Percentiles rank a stretch among this genome's conserved stretches.
These are phyloP conservation scores for Phialemonium atrogriseum DNA, from an alignment of 2,329 filamentous ascomycete genomes.

Conservation along the genomic window DNA sequence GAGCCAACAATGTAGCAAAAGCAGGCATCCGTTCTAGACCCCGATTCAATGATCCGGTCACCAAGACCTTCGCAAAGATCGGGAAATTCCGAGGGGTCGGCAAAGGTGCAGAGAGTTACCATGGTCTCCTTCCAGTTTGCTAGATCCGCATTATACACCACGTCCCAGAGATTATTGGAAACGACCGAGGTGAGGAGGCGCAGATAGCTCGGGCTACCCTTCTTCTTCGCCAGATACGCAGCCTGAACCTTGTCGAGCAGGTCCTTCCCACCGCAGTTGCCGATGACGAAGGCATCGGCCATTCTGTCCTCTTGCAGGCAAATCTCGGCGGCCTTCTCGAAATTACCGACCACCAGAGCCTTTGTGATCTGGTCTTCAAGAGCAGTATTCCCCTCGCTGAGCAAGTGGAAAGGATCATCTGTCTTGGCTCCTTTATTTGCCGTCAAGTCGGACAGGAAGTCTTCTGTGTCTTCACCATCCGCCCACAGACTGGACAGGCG, in stretches of 20 bases:
- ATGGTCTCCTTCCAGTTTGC: slow-evolving; percentile 95
- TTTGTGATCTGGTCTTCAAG: slow-evolving; percentile 82
- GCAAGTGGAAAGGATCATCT: slow-evolving; percentile 88
- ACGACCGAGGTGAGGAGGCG: slow-evolving; percentile 86
- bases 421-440: slow-evolving; percentile 88
- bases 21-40: slow-evolving; percentile 77
- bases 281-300: slow-evolving; percentile 95
- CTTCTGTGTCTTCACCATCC: slow-evolving; percentile 66
- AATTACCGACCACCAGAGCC: slow-evolving; percentile 82
- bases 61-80: slow-evolving; percentile 93
- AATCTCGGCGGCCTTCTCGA: slow-evolving; percentile 80
- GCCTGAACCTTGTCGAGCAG: slow-evolving; percentile 91
- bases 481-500: slow-evolving; percentile 71
- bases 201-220: slow-evolving; percentile 80
- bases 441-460: slow-evolving; percentile 77
- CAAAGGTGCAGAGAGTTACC: slow-evolving; percentile 92
- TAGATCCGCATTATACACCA: slow-evolving; percentile 92
- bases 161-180: slow-evolving; percentile 94
- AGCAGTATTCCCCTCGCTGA: slow-evolving; percentile 72
- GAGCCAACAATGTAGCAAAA: slow-evolving; percentile 96
- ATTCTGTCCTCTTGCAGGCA: slow-evolving; percentile 83
- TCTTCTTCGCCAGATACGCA: slow-evolving; percentile 78
- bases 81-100: slow-evolving; percentile 81
- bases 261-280: slow-evolving; percentile 89
- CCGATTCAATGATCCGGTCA: slow-evolving; percentile 76